A percentile compares a stretch with the other conserved stretches of the same genome.
Evolutionary conservation across 768 basidiomycete genomes (phyloP).

Genomic region (Ramaria sp.): DNA sequence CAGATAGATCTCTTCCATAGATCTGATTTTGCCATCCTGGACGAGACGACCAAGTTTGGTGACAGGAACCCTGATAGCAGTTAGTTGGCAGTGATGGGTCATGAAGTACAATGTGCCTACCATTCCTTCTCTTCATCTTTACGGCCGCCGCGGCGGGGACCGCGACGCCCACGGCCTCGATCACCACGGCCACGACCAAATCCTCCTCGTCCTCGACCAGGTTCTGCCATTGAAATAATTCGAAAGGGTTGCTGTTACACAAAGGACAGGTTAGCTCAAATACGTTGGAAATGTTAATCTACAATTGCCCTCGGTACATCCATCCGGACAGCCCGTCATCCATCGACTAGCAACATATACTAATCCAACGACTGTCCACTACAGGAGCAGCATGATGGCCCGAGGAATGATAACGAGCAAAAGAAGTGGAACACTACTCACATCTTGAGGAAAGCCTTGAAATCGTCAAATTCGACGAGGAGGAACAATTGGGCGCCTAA

Average conservation of each 20-base stretch:
- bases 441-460: slow-evolving; percentile 6
- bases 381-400: neutral
- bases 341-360: neutral
- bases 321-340: neutral
- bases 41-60: slow-evolving; percentile 99
- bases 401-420: too few relatives aligned
- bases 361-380: neutral
- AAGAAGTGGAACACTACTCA: neutral
- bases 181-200: slow-evolving; percentile 73
- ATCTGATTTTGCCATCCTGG: slow-evolving; percentile 99
- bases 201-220: slow-evolving; percentile 86
- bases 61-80: slow-evolving; percentile 70
- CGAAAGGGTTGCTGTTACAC: neutral
- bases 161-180: slow-evolving; percentile 50
- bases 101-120: slow-evolving; percentile 32
- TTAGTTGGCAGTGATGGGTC: neutral
- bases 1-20: slow-evolving; percentile 99
- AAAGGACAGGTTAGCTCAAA: neutral
- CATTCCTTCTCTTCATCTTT: slow-evolving; percentile 99
- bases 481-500: neutral
- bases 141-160: slow-evolving; percentile 90
- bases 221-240: slow-evolving; percentile 60
- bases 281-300: neutral
- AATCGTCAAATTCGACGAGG: neutral
- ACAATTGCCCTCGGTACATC: neutral